phyloP scores from a whole-genome alignment of 345 rosid species.

The Diplotaxis tenuifolia region DNA sequence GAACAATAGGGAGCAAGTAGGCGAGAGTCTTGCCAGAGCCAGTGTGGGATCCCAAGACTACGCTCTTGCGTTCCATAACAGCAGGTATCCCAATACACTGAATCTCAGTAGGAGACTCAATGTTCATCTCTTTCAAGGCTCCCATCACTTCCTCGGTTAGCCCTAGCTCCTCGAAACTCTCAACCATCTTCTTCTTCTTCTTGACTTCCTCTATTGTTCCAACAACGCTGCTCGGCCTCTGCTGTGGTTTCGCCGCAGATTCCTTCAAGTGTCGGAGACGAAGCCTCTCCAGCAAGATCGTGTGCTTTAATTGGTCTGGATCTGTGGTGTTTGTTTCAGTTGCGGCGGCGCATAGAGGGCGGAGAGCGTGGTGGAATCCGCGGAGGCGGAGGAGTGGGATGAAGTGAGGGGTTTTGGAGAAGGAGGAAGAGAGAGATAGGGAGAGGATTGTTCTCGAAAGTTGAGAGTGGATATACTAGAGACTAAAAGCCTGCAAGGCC shows the following conservation, averaged over 20 bases:
- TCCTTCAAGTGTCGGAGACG: conserved; percentile 69
- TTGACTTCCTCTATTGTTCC: conserved; percentile 29
- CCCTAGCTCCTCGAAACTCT: conserved; percentile 73
- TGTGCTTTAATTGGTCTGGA: conserved; percentile 56
- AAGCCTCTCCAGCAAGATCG: conserved; percentile 77
- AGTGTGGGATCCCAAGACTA: conserved; percentile 91
- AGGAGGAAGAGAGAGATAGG: conserved; percentile 46
- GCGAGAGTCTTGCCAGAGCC: conserved; percentile 96
- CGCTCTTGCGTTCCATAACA: conserved; percentile 71
- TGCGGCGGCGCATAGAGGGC: conserved; percentile 32
- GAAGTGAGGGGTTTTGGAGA: conserved; percentile 30
- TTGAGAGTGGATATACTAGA: no score
- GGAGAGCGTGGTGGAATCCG: conserved; percentile 50
- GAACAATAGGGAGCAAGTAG: conserved; percentile 87
- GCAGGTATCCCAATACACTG: conserved; percentile 88
- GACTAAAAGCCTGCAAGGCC: no score
- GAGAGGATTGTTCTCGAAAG: conserved; percentile 50
- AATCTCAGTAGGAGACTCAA: conserved; percentile 91
- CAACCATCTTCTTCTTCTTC: conserved; percentile 48
- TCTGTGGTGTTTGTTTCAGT: conserved; percentile 33
- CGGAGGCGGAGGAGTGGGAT: conserved; percentile 46
- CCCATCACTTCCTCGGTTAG: conserved; percentile 26
- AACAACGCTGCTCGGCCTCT: conserved; percentile 33
- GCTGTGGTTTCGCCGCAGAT: conserved; percentile 42
- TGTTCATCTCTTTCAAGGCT: conserved; percentile 71